These are phyloP conservation scores for Exserohilum rostratum DNA, from an alignment of 2,329 filamentous ascomycete genomes.

Conservation along the genomic window DNA sequence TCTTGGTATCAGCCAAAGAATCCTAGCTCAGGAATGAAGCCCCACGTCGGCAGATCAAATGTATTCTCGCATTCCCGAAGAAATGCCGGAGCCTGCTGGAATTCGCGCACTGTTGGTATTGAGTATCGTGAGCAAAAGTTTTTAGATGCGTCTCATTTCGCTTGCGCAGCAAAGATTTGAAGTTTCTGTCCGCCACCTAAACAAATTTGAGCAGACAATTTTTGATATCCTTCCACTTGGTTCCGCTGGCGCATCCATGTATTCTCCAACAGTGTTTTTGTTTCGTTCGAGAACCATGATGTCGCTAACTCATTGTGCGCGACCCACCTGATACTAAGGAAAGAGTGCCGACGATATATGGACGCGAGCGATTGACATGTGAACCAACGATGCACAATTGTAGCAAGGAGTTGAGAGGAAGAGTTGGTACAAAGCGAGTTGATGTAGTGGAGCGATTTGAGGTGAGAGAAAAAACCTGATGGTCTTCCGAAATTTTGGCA, in stretches of 20 bases:
- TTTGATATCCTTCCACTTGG: not conserved
- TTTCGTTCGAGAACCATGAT: not conserved
- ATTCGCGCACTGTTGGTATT: not conserved
- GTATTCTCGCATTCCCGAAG: not conserved
- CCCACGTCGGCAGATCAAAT: not conserved
- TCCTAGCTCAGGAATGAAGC: not conserved
- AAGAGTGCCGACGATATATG: not conserved
- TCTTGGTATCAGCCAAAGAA: not conserved
- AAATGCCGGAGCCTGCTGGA: not conserved
- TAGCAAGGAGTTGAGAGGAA: not conserved
- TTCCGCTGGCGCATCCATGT: not conserved
- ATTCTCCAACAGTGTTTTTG: not conserved
- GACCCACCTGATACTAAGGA: not conserved
- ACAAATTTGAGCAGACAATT: not conserved
- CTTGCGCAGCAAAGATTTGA: not conserved
- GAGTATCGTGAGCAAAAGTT: not conserved
- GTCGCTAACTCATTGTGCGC: not conserved
- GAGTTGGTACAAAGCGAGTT: too few species aligned
- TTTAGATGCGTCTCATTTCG: not conserved
- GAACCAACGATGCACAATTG: not conserved
- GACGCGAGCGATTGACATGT: not conserved
- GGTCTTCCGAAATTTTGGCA: too few species aligned
- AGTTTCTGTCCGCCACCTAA: not conserved
- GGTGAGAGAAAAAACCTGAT: too few species aligned
- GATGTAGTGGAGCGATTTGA: too few species aligned